These are phyloP conservation scores for Clitopilus passeckerianus DNA, from an alignment of 768 basidiomycete genomes.

Conservation along the genomic window DNA sequence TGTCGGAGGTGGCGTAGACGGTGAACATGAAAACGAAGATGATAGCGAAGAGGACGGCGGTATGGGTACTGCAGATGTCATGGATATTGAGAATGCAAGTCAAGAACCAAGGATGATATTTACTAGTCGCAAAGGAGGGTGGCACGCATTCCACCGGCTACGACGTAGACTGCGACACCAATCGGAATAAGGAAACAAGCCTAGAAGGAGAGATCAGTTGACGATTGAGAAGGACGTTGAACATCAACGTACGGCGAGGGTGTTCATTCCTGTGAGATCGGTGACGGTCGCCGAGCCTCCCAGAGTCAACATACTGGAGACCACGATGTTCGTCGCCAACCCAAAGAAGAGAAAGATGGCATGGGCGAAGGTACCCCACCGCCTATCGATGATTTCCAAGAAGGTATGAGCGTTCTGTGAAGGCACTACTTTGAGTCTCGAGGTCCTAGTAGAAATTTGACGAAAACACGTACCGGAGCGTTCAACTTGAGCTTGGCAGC, in stretches of 20 bases:
- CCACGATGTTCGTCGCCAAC: constrained; percentile 88
- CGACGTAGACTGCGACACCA: constrained; percentile 85
- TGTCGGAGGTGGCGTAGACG: constrained; percentile 72
- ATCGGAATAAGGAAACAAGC: constrained; percentile 89
- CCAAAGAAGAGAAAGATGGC: constrained; percentile 88
- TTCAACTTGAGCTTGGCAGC: constrained; percentile 91
- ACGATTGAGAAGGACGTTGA: neutral
- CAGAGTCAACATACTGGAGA: constrained; percentile 80
- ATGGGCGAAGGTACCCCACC: constrained; percentile 83
- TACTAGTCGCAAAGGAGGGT: constrained; percentile 85
- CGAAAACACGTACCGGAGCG: constrained; percentile 43
- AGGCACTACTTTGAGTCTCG: neutral
- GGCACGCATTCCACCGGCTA: constrained; percentile 83
- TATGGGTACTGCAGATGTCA: constrained; percentile 61
- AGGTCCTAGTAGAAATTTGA: neutral
- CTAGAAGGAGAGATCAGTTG: constrained; percentile 19
- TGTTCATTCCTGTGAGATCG: constrained; percentile 85
- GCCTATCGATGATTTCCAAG: constrained; percentile 77
- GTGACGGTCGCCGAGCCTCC: constrained; percentile 87
- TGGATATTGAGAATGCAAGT: neutral
- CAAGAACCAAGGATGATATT: constrained; percentile 17
- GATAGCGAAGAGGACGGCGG: constrained; percentile 80
- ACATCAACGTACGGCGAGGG: constrained; percentile 55
- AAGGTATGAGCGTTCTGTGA: constrained; percentile 70
- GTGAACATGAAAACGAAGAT: constrained; percentile 74